Base-by-base conservation (phyloP, 371 early-diverging fungal species). In the Choanephora cucurbitarum region DNA sequence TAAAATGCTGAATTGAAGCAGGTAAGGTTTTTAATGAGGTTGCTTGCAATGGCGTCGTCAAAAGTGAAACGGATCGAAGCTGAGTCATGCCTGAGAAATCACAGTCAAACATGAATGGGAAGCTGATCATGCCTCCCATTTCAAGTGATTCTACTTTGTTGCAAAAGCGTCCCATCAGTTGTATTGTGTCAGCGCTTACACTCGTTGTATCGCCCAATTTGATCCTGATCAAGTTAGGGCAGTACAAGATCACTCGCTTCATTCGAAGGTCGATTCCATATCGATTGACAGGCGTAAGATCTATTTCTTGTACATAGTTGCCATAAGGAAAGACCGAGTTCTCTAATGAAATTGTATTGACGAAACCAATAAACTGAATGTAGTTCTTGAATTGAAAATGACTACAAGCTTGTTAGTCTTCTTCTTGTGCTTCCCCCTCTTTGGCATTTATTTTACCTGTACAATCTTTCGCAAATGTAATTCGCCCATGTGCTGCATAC, bases 71-170 rank as follows among this genome's bases (percentile, higher is more conserved):
- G 17, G 24, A 31, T 18, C 31, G 23, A 28, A 62, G 52, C 4
- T 31, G 21, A 3, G 42, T 23, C 57, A 62, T 57, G 34, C 57
- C 57, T 5, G 52, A 57, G 52, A 62, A 62, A 52, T 62, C 57
- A 42, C 62, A 62, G 6, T 62, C 62, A 37, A 62, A 62, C 62
- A 62, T 56, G 23, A 62, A 62, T 2, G 62, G 62, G 28, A 57
- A 62, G 8, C 62, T 57, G 24, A 52, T 51, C 8, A 62, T 37
- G 8, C 57, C 53, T 0, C 62, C 62, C 47, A 62, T 57, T 19
- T 62, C 43, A 15, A 62, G 53, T 5, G 34, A 48, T 1, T 52
- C 52, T 3, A 57, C 57, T 3, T 43, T 56, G 21, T 52, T 43
- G 28, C 57, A 62, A 22, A 52, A 52, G 4, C 37, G 24, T 7